Base-by-base conservation (phyloP, 441 rosid species). In the Isatis lusitanica region DNA sequence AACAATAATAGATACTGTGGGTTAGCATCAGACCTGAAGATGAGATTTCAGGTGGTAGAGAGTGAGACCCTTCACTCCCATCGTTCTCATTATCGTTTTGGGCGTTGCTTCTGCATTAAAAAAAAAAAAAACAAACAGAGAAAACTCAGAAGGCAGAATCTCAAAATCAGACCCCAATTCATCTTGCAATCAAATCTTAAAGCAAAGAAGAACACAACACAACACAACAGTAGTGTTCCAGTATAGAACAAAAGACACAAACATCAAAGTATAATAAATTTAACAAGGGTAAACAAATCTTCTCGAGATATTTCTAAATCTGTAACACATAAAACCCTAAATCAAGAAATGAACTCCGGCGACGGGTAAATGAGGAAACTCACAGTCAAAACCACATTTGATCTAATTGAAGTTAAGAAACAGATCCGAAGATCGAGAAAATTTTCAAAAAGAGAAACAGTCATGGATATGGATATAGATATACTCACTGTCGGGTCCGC, bases 11-110 rank as follows among this genome's bases (percentile, higher is more conserved):
- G 39, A 67, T 11, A 12, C 16, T 17, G 33, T 16, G 2, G 21
- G 64, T 28, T 31, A 1, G 18, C 6, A 75, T 9, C 61, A 79
- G 65, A 93, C 98, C 98, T 93, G 98, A 79, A 93, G 89, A 80
- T 93, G 97, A 68, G 98, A 93, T 76, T 93, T 93, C 63, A 93
- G 79, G 82, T 93, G 98, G 87, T 93, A 93, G 31, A 93, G 92
- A 28, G 98, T 93, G 40, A 93, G 97, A 66, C 98, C 96, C 74
- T 91, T 93, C 74, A 93, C 98, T 43, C 97, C 97, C 98, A 93
- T 93, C 5, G 90, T 89, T 79, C 97, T 88, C 98, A 93, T 83
- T 47, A 93, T 91, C 55, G 95, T 93, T 82, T 93, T 93, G 0
- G 98, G 98, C 17, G 98, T 93, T 78, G 98, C 98, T 86, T 89